phyloP scores from a whole-genome alignment of 2,329 filamentous ascomycete species.

The Mycogone perniciosa region DNA sequence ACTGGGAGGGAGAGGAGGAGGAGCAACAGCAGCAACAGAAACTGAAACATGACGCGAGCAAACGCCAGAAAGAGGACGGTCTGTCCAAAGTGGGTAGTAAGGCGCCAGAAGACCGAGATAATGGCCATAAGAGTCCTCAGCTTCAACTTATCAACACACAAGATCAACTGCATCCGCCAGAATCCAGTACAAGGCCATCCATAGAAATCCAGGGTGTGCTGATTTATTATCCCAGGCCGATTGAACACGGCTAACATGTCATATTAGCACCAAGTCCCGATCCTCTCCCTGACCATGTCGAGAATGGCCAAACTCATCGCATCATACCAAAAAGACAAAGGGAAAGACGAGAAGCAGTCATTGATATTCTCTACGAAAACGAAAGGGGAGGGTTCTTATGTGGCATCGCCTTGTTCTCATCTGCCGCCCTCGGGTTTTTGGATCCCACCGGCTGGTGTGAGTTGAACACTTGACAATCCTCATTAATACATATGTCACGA shows the following conservation, averaged over 20 bases:
- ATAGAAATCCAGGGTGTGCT: constrained; percentile 29
- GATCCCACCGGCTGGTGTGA: constrained; percentile 77
- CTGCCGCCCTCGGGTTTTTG: constrained; percentile 73
- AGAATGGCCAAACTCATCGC: constrained; percentile 20
- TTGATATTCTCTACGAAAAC: constrained; percentile 94
- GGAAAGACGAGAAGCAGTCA: constrained; percentile 46
- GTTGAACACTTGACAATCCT: constrained; percentile 10
- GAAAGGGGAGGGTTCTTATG: constrained; percentile 87
- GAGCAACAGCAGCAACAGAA: constrained; percentile 15
- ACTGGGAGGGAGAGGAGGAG: constrained; percentile 1
- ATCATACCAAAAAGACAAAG: constrained; percentile 29
- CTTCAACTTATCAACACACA: not conserved
- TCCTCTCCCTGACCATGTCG: not conserved
- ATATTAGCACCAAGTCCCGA: constrained; percentile 25
- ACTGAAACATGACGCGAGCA: not conserved
- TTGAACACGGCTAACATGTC: not conserved
- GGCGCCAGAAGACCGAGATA: too few relatives aligned
- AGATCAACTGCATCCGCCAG: not conserved
- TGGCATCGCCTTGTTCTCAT: constrained; percentile 83
- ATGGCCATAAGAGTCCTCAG: constrained; percentile 1
- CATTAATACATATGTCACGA: too few relatives aligned
- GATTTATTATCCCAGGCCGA: not conserved
- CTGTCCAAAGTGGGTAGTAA: not conserved
- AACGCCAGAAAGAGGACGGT: not conserved
- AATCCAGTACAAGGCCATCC: constrained; percentile 19